phyloP scores from a whole-genome alignment of 1,139 yeast genomes.

The Candida pseudoviswanathii region DNA sequence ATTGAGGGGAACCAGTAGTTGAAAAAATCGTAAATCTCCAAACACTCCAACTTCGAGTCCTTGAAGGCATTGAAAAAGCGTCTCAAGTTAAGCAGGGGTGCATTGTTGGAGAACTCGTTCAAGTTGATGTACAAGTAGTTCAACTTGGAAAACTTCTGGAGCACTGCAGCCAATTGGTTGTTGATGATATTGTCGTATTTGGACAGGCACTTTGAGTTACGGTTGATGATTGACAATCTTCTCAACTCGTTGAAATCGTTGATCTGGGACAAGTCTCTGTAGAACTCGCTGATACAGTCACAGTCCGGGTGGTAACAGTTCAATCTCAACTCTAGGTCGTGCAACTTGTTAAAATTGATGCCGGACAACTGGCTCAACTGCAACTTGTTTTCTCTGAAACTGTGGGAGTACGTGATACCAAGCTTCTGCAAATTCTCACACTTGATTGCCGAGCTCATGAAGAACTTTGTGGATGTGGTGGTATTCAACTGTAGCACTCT shows the following conservation, averaged over 20 bases:
- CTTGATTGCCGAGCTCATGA: slow-evolving; percentile 8
- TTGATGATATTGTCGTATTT: slow-evolving; percentile 14
- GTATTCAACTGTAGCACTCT: slow-evolving; percentile 15
- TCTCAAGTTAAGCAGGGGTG: slow-evolving; percentile 13
- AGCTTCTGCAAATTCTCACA: slow-evolving; percentile 14
- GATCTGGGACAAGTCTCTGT: slow-evolving; percentile 12
- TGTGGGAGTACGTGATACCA: slow-evolving; percentile 15
- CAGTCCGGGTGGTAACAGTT: slow-evolving; percentile 17
- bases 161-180: slow-evolving; percentile 10
- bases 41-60: slow-evolving; percentile 6
- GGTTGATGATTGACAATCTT: slow-evolving; percentile 14
- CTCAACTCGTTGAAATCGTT: slow-evolving; percentile 12
- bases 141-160: slow-evolving; percentile 12
- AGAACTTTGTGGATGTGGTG: slow-evolving; percentile 15
- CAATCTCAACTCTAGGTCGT: slow-evolving; percentile 15
- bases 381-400: slow-evolving; percentile 12
- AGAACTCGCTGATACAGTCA: slow-evolving; percentile 15
- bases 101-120: slow-evolving; percentile 12
- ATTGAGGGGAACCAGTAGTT: slow-evolving; percentile 18
- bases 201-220: slow-evolving; percentile 14
- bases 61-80: slow-evolving; percentile 5
- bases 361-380: slow-evolving; percentile 7
- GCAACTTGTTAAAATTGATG: slow-evolving; percentile 13
- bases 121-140: slow-evolving; percentile 12
- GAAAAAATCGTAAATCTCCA: slow-evolving; percentile 16